Evolutionary conservation across 495 filamentous ascomycete genomes (phyloP), one percentile per base, ranked within the genome.

Genomic region (Elaphomyces granulatus): DNA sequence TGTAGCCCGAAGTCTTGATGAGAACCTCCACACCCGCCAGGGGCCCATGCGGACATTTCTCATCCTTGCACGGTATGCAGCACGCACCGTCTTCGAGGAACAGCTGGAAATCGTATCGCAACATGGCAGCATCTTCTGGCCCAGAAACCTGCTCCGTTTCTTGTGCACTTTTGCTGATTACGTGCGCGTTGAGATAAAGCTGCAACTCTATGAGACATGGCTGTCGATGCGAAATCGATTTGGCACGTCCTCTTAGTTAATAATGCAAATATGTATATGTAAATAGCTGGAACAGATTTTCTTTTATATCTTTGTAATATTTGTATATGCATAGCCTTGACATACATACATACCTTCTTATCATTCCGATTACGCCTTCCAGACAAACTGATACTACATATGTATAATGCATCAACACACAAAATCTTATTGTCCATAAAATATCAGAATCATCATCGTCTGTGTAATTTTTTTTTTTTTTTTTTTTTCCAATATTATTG

Each of bases 61-160:
- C 41, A 99, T 99, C 43, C 72, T 99, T 8, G 92, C 92, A 6
- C 71, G 81, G 26, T 99, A 96, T 60, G 94, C 88, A 49, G 80
- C 83, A 3, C 74, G 83, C 21, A 84, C 83, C 0, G 86, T 96
- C 6, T 90, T 86, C 49, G 70, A 83, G 45, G 92, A 96, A 54
- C 77, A 87, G 49, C 63, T 93, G 28, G 87, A 94, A 36, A 56
- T 66, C 14, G 75, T 93, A 39, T 50, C 61, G 18, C 60, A 59
- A 36, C 51, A 55, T 4, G 78, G 78, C n/a, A 75, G 74, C 35
- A 16, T 77, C 0, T 42, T 74, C 23, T 68, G 64, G 42, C 69
- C 67, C n/a, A 37, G 45, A 3, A 82, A 81, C 44, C 47, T 80
- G 28, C 46, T 70, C 43, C 56, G 54, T 10, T 75, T 74, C 46